Evolutionary conservation across 352 stramenopile species (phyloP).

Genomic region (Phytophthora vignae): DNA sequence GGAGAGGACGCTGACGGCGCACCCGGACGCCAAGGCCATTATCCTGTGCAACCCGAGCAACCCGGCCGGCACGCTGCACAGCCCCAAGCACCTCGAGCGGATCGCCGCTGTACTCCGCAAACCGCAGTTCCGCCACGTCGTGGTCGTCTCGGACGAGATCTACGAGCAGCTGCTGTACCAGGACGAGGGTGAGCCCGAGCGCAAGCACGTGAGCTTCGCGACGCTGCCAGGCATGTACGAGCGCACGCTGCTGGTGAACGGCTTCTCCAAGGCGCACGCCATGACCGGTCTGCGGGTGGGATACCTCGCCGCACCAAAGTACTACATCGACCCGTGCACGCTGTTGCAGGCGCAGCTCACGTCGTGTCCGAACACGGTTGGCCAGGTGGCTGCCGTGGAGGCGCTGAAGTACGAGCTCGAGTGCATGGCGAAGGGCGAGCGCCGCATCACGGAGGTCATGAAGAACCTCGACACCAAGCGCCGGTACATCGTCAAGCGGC

Average conservation of each 20-base stretch:
- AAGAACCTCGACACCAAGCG: slow-evolving; percentile 83
- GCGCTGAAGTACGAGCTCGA: slow-evolving; percentile 89
- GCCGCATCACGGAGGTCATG: slow-evolving; percentile 64
- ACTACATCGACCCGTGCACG: slow-evolving; percentile 85
- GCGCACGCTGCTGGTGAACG: slow-evolving; percentile 94
- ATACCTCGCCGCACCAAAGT: slow-evolving; percentile 83
- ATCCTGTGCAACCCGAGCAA: slow-evolving; percentile 98
- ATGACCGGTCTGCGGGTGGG: slow-evolving; percentile 97
- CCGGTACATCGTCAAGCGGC: slow-evolving; percentile 88
- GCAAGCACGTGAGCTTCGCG: slow-evolving; percentile 73
- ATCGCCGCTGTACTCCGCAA: slow-evolving; percentile 63
- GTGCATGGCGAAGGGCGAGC: slow-evolving; percentile 48
- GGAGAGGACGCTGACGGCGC: slow-evolving; percentile 64
- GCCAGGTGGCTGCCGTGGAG: slow-evolving; percentile 91
- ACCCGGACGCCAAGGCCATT: slow-evolving; percentile 80
- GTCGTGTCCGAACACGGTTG: slow-evolving; percentile 93
- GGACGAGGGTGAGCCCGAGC: slow-evolving; percentile 59
- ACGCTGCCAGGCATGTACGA: slow-evolving; percentile 87
- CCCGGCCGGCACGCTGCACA: slow-evolving; percentile 88
- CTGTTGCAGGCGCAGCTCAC: slow-evolving; percentile 96
- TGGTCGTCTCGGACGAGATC: slow-evolving; percentile 95
- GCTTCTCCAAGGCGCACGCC: slow-evolving; percentile 96
- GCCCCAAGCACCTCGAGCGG: slow-evolving; percentile 56
- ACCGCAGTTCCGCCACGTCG: slow-evolving; percentile 74
- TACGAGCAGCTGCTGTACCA: slow-evolving; percentile 96